Base-by-base conservation (phyloP, 805 yeast genomes). In the Hyphopichia homilentoma region DNA sequence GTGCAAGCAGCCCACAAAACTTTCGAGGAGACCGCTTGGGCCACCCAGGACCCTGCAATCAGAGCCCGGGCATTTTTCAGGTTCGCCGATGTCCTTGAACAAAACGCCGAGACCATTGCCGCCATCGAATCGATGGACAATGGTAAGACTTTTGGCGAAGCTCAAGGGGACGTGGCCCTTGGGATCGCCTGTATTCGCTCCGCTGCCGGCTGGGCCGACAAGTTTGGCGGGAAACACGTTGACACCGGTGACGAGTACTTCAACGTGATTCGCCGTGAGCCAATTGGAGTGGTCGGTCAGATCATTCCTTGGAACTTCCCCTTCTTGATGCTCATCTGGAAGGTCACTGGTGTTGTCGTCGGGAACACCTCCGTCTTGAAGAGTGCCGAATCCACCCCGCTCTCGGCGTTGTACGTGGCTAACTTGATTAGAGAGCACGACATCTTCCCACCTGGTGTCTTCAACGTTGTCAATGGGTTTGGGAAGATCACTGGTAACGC, bases 121-220 rank as follows among this genome's bases (percentile, higher is more conserved):
- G 73, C 70, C 35, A 57, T 79, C 18, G 84, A 79, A 54, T 72
- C 81, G 19, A 54, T 68, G 38, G 83, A 77, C 50, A 64, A 75
- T 29, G 84, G 84, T 43, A 79, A 77, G 50, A 61, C 66, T 33
- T 54, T 57, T 16, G 53, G 67, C 22, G 76, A 77, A 53, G 75
- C 84, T 16, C 59, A 68, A 21, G 71, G 59, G 37, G 94, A 84
- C 49, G 70, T 84, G 25, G 68, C 65, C 13, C 79, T 75, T 37
- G 62, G 77, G 24, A 70, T 75, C 23, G 73, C 65, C 40, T 73
- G 74, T 22, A 66, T 79, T 59, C 73, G 74, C 45, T 81, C 79
- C 52, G 74, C 75, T 48, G 87, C 86, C 26, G 90, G 93, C 16
- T 77, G 79, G 73, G 83, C 87, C 32, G 85, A 82, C 57, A 77